A percentile compares a stretch with the other conserved stretches of the same genome.
Conservation (phyloP, 495 filamentous ascomycete genomes). For the Tuber indicum region DNA sequence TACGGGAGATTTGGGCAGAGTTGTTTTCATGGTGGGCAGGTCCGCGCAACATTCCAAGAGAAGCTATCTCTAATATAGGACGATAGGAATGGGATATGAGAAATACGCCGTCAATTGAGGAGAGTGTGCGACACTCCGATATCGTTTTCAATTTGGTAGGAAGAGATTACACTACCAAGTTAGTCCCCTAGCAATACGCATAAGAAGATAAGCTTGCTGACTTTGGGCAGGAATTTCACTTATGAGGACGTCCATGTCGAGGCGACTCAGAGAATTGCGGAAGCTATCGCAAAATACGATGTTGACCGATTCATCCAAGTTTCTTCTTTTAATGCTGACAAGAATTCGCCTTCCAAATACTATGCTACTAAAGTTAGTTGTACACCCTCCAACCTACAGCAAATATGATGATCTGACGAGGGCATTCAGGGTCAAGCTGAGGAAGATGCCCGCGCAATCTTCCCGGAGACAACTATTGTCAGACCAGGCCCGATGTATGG, state of each 20-base stretch:
- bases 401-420: conserved; percentile 26
- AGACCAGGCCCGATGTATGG: conserved; percentile 90
- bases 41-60: neutral
- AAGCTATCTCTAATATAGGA: conserved; percentile 15
- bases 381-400: neutral
- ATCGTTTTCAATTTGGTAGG: conserved; percentile 95
- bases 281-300: conserved; percentile 97
- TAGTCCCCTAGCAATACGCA: conserved; percentile 41
- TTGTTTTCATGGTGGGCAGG: conserved; percentile 67
- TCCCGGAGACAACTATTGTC: conserved; percentile 96
- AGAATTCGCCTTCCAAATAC: conserved; percentile 74
- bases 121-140: conserved; percentile 92
- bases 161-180: conserved; percentile 94
- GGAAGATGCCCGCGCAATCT: conserved; percentile 77
- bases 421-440: conserved; percentile 64
- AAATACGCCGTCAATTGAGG: conserved; percentile 93
- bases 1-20: conserved; percentile 81
- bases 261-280: conserved; percentile 87
- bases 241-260: conserved; percentile 91
- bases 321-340: conserved; percentile 85
- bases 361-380: conserved; percentile 73
- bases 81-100: conserved; percentile 83
- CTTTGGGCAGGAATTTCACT: conserved; percentile 69
- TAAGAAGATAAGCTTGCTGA: neutral
- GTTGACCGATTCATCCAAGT: conserved; percentile 96